Evolutionary conservation across 176 grass and related monocot genomes (phyloP).

Genomic region (Avena atlantica): DNA sequence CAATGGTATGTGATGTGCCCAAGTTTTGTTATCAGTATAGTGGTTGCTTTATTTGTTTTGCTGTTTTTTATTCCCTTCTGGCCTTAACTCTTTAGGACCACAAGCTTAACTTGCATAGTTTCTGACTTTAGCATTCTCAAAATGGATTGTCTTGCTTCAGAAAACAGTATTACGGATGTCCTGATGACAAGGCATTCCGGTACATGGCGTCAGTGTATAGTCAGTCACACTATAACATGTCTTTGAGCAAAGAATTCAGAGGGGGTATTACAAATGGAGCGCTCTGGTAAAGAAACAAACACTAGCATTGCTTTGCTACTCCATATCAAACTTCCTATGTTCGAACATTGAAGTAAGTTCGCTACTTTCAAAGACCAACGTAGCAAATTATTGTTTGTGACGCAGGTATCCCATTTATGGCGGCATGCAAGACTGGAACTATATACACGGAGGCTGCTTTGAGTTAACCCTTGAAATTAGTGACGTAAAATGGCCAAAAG

Average conservation of each 20-base stretch:
- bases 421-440: conserved; percentile 99
- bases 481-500: conserved; percentile 90
- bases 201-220: conserved; percentile 94
- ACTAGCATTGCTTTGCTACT: conserved; percentile 3
- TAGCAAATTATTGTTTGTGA: conserved; percentile 33
- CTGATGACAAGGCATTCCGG: conserved; percentile 84
- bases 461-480: conserved; percentile 98
- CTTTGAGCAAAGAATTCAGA: conserved; percentile 93
- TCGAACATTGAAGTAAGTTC: background rate
- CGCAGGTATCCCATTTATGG: conserved; percentile 99
- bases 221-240: conserved; percentile 91
- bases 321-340: background rate
- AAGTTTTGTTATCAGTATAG: background rate
- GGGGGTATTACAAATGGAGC: conserved; percentile 95
- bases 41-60: conserved; percentile 17
- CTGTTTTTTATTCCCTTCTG: background rate
- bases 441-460: conserved; percentile 95
- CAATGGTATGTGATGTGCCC: background rate
- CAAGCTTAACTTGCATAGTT: conserved; percentile 38
- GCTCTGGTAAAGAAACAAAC: conserved; percentile 60
- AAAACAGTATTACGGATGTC: conserved; percentile 82
- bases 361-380: conserved; percentile 22
- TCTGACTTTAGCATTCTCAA: conserved; percentile 38
- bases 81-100: background rate
- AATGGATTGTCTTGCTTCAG: conserved; percentile 61